Conservation (phyloP, 23 red algal genomes). For the Cyanidiococcus yangmingshanensis region DNA sequence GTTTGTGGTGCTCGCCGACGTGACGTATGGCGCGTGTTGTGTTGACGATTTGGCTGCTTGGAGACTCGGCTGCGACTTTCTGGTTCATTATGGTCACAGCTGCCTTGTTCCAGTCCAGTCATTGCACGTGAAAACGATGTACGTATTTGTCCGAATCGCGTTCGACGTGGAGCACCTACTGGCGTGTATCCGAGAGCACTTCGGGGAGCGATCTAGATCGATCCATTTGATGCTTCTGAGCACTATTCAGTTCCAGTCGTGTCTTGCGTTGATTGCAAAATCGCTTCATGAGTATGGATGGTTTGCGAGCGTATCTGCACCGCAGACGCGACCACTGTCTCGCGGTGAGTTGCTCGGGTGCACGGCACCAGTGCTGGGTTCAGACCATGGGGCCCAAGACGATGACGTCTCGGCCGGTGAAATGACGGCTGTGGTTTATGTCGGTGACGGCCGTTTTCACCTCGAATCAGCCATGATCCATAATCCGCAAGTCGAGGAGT, state of each 20-base stretch:
- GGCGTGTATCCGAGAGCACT: conserved; percentile 37
- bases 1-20: conserved; percentile 64
- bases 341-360: conserved; percentile 95
- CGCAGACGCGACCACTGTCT: conserved; percentile 76
- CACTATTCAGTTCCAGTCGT: conserved; percentile 96
- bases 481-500: conserved; percentile 44
- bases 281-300: conserved; percentile 23
- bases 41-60: conserved; percentile 82
- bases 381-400: background rate
- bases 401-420: background rate
- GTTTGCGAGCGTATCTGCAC: conserved; percentile 20
- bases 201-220: conserved; percentile 10
- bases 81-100: conserved; percentile 93
- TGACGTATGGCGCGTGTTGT: conserved; percentile 97
- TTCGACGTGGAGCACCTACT: conserved; percentile 63
- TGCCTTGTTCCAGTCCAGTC: conserved; percentile 76
- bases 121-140: conserved; percentile 50
- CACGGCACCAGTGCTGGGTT: conserved; percentile 48
- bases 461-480: conserved; percentile 93
- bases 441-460: conserved; percentile 94
- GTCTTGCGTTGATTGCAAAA: conserved; percentile 27
- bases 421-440: conserved; percentile 48
- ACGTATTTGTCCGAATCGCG: conserved; percentile 83
- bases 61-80: conserved; percentile 53
- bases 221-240: conserved; percentile 40